Conservation (phyloP, 345 rosid genomes). For the Pistacia integerrima region DNA sequence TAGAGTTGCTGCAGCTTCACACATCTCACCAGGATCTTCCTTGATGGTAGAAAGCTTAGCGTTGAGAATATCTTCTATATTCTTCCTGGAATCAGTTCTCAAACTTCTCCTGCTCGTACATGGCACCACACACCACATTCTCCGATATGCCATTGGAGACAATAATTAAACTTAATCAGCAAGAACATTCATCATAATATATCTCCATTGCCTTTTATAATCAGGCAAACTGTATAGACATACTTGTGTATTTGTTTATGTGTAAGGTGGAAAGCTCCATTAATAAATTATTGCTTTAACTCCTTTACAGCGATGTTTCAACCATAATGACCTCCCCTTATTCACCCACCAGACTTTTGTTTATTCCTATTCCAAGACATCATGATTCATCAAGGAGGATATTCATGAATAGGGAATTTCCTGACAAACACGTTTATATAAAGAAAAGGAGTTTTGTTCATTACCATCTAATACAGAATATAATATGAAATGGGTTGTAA, state of each 20-base stretch:
- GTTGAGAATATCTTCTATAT: constrained; percentile 40
- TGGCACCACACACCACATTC: constrained; percentile 40
- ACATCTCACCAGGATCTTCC: constrained; percentile 29
- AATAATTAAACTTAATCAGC: too few species aligned
- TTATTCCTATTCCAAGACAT: neutral
- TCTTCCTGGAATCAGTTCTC: constrained; percentile 34
- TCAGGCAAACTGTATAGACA: neutral
- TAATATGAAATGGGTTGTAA: too few species aligned
- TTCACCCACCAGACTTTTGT: neutral
- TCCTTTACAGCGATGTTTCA: constrained; percentile 17
- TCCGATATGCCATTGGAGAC: constrained; percentile 20
- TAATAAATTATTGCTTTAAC: neutral
- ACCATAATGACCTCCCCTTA: neutral
- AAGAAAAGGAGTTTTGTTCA: too few species aligned
- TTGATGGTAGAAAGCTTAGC: constrained; percentile 36
- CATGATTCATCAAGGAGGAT: neutral
- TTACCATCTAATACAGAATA: too few species aligned
- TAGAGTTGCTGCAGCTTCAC: neutral
- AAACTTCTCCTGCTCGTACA: constrained; percentile 27
- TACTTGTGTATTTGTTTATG: neutral
- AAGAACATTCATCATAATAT: too few species aligned
- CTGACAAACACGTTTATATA: neutral
- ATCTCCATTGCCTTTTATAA: too few species aligned
- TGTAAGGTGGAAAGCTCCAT: constrained; percentile 1
- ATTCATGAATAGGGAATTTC: neutral